Evolutionary conservation across 2,329 filamentous ascomycete genomes (phyloP).

Genomic region (Rhynchosporium secalis): DNA sequence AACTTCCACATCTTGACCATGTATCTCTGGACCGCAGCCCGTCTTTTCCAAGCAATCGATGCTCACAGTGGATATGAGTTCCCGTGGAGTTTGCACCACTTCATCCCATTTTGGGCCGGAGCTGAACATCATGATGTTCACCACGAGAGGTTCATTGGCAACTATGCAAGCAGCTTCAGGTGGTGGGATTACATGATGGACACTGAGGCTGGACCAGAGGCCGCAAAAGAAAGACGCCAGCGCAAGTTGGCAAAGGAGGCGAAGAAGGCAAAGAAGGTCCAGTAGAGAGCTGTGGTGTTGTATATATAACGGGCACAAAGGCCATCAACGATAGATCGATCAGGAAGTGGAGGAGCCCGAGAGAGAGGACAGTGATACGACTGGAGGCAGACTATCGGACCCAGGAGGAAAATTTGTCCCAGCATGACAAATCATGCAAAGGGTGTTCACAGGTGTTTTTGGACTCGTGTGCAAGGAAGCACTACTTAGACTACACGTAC

Average conservation of each 20-base stretch:
- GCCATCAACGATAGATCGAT: background rate
- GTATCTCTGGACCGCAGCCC: conserved; percentile 93
- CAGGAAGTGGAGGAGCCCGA: background rate
- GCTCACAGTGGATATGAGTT: conserved; percentile 98
- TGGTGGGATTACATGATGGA: conserved; percentile 98
- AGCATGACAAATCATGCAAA: conserved; percentile 12
- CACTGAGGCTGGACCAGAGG: conserved; percentile 89
- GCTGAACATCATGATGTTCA: conserved; percentile 96
- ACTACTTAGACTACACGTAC: conserved; percentile 20
- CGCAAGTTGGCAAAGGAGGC: conserved; percentile 65
- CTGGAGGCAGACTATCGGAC: conserved; percentile 6
- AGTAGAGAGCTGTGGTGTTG: conserved; percentile 28
- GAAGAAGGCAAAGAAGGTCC: conserved; percentile 68
- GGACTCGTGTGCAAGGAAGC: conserved; percentile 21
- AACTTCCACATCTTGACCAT: conserved; percentile 95
- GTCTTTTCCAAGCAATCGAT: conserved; percentile 96
- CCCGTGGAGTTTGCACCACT: conserved; percentile 93
- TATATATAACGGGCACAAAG: conserved; percentile 22
- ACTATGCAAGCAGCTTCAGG: conserved; percentile 96
- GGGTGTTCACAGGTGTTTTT: conserved; percentile 21
- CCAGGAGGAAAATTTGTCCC: conserved; percentile 8
- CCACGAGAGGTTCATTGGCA: conserved; percentile 98
- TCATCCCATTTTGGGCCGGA: conserved; percentile 97
- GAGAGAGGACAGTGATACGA: background rate
- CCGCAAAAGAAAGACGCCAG: conserved; percentile 79